Evolutionary conservation across 169 alveolate genomes (phyloP).

Genomic region (Eimeria tenella): DNA sequence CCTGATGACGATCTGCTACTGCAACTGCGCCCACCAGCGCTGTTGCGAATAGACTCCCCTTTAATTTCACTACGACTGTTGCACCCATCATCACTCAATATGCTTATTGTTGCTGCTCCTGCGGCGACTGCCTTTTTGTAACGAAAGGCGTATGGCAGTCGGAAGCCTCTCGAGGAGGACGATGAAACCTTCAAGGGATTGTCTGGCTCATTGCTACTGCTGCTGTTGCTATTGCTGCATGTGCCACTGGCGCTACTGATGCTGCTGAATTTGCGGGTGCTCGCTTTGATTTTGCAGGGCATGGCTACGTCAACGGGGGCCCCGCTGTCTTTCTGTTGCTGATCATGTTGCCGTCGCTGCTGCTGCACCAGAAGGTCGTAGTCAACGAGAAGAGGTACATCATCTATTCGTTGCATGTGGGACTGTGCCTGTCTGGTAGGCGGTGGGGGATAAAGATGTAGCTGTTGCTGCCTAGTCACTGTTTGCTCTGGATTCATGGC

Average conservation of each 20-base stretch:
- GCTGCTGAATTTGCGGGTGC: neutral
- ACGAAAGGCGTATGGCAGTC: slow-evolving; percentile 67
- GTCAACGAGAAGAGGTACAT: slow-evolving; percentile 39
- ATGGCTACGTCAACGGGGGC: neutral
- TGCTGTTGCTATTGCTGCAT: slow-evolving; percentile 27
- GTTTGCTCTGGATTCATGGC: slow-evolving; percentile 55
- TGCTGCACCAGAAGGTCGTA: slow-evolving; percentile 48
- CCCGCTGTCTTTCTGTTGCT: slow-evolving; percentile 5
- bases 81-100: slow-evolving; percentile 14
- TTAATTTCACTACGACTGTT: slow-evolving; percentile 3
- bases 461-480: slow-evolving; percentile 71
- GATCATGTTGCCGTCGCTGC: slow-evolving; percentile 37
- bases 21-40: neutral
- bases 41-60: neutral
- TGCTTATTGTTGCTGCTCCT: neutral
- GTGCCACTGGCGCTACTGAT: neutral
- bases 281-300: neutral
- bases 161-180: slow-evolving; percentile 46
- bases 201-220: neutral
- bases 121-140: neutral
- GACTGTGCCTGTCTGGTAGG: slow-evolving; percentile 49
- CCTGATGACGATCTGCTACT: slow-evolving; percentile 7
- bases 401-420: neutral
- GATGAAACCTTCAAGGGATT: neutral
- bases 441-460: slow-evolving; percentile 40